phyloP scores from a whole-genome alignment of 768 basidiomycete genomes.

The Trametes coccinea region DNA sequence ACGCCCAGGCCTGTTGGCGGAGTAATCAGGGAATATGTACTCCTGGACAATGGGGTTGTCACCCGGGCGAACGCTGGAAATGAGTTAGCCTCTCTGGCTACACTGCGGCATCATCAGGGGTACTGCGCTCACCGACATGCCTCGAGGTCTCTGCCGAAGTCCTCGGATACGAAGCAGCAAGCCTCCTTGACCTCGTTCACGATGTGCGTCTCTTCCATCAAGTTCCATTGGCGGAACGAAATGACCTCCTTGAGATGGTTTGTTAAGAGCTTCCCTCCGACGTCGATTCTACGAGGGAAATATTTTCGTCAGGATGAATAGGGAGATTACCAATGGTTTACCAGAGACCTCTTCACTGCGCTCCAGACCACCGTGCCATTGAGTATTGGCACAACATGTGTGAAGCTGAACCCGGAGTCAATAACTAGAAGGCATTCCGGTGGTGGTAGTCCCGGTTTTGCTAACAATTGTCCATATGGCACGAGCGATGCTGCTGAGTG shows the following conservation, averaged over 20 bases:
- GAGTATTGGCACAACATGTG: conserved; percentile 85
- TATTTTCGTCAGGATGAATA: background rate
- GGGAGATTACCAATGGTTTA: background rate
- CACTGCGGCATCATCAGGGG: background rate
- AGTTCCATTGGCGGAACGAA: conserved; percentile 96
- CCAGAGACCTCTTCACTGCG: conserved; percentile 73
- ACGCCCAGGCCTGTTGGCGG: conserved; percentile 60
- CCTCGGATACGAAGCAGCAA: conserved; percentile 81
- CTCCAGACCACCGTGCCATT: conserved; percentile 73
- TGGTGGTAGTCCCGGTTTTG: conserved; percentile 43
- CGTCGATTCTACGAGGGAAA: conserved; percentile 66
- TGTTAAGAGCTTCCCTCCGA: conserved; percentile 93
- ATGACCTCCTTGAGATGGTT: conserved; percentile 94
- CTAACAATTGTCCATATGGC: conserved; percentile 73
- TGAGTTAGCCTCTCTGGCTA: background rate
- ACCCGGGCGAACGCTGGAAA: conserved; percentile 51
- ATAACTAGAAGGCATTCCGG: conserved; percentile 83
- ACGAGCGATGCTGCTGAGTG: conserved; percentile 73
- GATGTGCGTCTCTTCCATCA: conserved; percentile 96
- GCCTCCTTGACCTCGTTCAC: conserved; percentile 91
- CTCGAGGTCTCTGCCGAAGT: conserved; percentile 76
- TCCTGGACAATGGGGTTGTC: conserved; percentile 76
- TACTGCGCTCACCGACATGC: conserved; percentile 63
- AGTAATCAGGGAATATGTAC: conserved; percentile 89
- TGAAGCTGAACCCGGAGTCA: conserved; percentile 93